Evolutionary conservation across 495 filamentous ascomycete genomes (phyloP).

Genomic region (Penicillium waksmanii): DNA sequence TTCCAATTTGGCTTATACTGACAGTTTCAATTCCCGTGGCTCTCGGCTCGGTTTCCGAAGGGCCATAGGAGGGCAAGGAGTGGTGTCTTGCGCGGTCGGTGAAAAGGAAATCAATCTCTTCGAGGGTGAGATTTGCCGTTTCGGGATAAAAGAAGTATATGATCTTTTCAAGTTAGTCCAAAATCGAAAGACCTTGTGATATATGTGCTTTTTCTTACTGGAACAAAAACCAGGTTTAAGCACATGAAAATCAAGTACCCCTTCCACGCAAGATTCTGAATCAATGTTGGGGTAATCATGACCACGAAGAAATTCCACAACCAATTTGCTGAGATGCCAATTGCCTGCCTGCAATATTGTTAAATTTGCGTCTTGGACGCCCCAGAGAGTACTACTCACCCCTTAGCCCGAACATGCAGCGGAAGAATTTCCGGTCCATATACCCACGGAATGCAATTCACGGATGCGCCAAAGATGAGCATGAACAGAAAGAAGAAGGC

Average conservation of each 20-base stretch:
- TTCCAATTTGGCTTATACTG: no score
- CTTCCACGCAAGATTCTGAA: constrained; percentile 56
- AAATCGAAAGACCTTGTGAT: background rate
- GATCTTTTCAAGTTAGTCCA: constrained; percentile 19
- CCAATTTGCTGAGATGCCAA: constrained; percentile 41
- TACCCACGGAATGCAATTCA: constrained; percentile 54
- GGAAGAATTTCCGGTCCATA: constrained; percentile 52
- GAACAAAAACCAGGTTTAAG: constrained; percentile 54
- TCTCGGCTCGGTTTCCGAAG: no score
- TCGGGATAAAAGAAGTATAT: constrained; percentile 50
- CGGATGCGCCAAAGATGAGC: constrained; percentile 51
- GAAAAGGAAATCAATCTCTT: constrained; percentile 42
- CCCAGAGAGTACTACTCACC: constrained; percentile 27
- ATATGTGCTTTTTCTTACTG: constrained; percentile 20
- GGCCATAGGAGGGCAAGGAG: background rate
- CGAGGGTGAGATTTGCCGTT: constrained; percentile 48
- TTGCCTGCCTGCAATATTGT: constrained; percentile 26
- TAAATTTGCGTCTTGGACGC: background rate
- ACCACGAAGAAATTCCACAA: constrained; percentile 62
- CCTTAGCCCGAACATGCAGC: constrained; percentile 45
- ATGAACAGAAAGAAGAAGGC: constrained; percentile 52
- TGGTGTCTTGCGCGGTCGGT: constrained; percentile 19
- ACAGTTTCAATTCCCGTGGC: no score
- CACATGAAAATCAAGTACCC: constrained; percentile 64
- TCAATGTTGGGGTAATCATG: constrained; percentile 59